phyloP scores from a whole-genome alignment of 441 rosid species.

The Metrosideros polymorpha region DNA sequence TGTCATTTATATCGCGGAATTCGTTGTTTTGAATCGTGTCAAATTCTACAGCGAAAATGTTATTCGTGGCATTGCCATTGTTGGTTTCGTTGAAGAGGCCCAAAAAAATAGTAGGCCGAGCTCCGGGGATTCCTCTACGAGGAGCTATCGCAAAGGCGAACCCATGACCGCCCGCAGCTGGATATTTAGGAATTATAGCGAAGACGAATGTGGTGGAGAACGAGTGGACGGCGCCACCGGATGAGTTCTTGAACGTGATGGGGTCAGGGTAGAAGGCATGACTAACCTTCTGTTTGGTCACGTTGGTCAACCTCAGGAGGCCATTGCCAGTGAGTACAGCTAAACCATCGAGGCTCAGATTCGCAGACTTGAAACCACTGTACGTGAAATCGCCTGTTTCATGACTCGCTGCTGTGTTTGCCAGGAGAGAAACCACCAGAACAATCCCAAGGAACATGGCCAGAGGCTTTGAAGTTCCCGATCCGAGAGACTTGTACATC shows the following conservation, averaged over 20 bases:
- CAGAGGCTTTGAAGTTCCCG: background rate
- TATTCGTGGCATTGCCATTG: background rate
- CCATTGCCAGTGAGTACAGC: constrained; percentile 13
- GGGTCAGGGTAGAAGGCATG: constrained; percentile 11
- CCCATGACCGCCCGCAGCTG: constrained; percentile 3
- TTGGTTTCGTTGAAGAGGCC: constrained; percentile 10
- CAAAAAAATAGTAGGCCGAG: background rate
- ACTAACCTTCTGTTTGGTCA: background rate
- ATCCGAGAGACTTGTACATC: background rate
- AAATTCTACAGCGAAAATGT: constrained; percentile 14
- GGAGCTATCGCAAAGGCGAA: constrained; percentile 15
- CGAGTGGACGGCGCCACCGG: background rate
- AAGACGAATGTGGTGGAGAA: constrained; percentile 19
- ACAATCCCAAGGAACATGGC: background rate
- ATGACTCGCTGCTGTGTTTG: background rate
- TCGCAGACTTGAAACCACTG: constrained; percentile 10
- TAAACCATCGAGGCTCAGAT: constrained; percentile 9
- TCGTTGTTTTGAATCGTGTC: constrained; percentile 3
- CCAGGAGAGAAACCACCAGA: background rate
- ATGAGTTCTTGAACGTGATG: constrained; percentile 10
- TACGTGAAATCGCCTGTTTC: constrained; percentile 9
- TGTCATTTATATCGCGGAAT: background rate
- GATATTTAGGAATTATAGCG: constrained; percentile 1
- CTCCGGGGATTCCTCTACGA: background rate
- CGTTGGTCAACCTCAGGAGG: constrained; percentile 17